phyloP scores from a whole-genome alignment of 352 stramenopile genomes.

The Halophytophthora batemanensis region DNA sequence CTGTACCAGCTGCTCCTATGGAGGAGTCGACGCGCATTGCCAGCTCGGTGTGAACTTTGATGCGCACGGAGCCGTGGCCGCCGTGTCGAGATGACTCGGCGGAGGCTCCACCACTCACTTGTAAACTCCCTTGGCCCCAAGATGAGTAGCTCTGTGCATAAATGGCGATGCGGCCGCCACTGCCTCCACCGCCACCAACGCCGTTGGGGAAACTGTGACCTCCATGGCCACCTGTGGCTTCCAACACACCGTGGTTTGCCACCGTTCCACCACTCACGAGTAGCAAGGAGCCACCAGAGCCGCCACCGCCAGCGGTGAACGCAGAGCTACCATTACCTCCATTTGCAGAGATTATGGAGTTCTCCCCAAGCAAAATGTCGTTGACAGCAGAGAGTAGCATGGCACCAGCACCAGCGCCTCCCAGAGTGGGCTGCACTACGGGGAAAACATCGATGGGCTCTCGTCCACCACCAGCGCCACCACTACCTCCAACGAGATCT shows the following conservation, averaged over 20 bases:
- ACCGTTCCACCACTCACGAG: constrained; percentile 49
- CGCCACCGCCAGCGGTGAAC: constrained; percentile 57
- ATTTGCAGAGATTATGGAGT: constrained; percentile 77
- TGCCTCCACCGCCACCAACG: constrained; percentile 82
- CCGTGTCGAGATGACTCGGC: constrained; percentile 38
- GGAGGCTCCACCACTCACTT: constrained; percentile 68
- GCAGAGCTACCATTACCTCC: constrained; percentile 47
- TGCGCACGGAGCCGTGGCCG: constrained; percentile 32
- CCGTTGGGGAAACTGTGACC: constrained; percentile 36
- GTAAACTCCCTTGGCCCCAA: constrained; percentile 72
- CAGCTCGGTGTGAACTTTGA: constrained; percentile 44
- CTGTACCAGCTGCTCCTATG: constrained; percentile 60
- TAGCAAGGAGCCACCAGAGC: constrained; percentile 49
- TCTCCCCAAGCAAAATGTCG: constrained; percentile 89
- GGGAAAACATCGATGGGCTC: constrained; percentile 81
- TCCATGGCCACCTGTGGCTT: constrained; percentile 79
- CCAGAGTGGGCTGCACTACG: constrained; percentile 66
- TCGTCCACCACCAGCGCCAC: constrained; percentile 80
- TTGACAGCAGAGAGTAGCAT: constrained; percentile 90
- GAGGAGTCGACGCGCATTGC: constrained; percentile 58
- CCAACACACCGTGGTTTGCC: constrained; percentile 70
- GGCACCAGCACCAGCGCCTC: constrained; percentile 88
- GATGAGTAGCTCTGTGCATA: constrained; percentile 91
- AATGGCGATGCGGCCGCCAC: constrained; percentile 82
- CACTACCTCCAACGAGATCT: constrained; percentile 91